These are phyloP conservation scores for Coemansia sp. DNA, from an alignment of 192 early-diverging fungal genomes.

Conservation along the genomic window DNA sequence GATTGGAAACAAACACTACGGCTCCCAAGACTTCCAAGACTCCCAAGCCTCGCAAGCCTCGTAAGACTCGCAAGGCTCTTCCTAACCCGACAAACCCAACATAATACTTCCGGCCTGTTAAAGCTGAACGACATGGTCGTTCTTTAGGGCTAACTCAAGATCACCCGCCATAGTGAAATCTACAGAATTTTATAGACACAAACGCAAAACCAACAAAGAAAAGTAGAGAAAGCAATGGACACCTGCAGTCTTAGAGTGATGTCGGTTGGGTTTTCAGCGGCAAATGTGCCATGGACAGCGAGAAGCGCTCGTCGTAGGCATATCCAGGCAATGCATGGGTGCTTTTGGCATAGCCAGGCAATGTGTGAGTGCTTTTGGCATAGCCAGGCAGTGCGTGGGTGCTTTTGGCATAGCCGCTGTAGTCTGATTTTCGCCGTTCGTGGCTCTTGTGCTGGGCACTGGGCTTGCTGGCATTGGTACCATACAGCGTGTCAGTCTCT, in stretches of 20 bases:
- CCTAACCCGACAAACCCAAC: too few species aligned
- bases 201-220: background rate
- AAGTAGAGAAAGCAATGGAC: background rate
- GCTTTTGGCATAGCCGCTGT: background rate
- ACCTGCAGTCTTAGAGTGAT: background rate
- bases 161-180: too few species aligned
- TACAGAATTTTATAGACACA: background rate
- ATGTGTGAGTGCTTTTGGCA: background rate
- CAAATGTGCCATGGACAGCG: slow-evolving; percentile 35
- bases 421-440: slow-evolving; percentile 7
- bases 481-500: background rate
- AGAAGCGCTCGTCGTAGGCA: slow-evolving; percentile 27
- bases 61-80: too few species aligned
- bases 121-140: too few species aligned
- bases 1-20: background rate
- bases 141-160: too few species aligned
- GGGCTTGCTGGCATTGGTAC: background rate
- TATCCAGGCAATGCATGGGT: background rate
- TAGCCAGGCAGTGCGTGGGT: background rate
- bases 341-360: background rate
- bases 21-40: too few species aligned
- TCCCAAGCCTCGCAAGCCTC: too few species aligned
- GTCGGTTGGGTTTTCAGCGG: slow-evolving; percentile 17
- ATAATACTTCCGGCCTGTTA: too few species aligned
- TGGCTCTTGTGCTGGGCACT: background rate